Evolutionary conservation across 2,329 filamentous ascomycete genomes (phyloP).

Genomic region (Ploettnerulaceae sp.): DNA sequence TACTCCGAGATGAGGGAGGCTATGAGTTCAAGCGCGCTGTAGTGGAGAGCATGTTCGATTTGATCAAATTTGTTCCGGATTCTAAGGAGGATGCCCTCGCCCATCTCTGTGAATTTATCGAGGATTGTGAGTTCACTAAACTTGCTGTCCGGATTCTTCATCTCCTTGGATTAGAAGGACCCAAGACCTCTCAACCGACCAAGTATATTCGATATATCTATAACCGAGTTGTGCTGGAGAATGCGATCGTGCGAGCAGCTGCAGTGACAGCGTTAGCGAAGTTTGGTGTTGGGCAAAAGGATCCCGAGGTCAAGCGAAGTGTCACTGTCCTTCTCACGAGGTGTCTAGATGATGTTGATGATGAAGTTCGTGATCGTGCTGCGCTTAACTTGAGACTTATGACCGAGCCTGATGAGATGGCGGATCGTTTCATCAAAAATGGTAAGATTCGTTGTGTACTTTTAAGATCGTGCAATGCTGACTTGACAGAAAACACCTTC

Average conservation of each 20-base stretch:
- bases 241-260: constrained; percentile 89
- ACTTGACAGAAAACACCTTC: constrained; percentile 77
- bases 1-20: constrained; percentile 90
- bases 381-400: constrained; percentile 89
- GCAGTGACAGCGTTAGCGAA: constrained; percentile 95
- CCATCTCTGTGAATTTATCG: constrained; percentile 97
- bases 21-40: constrained; percentile 98
- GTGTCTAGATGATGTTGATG: constrained; percentile 94
- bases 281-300: constrained; percentile 94
- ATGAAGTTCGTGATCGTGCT: constrained; percentile 94
- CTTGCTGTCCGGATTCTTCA: constrained; percentile 92
- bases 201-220: constrained; percentile 99
- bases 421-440: constrained; percentile 86
- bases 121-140: constrained; percentile 99
- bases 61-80: constrained; percentile 98
- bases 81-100: constrained; percentile 76
- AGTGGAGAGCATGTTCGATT: constrained; percentile 97
- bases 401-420: constrained; percentile 76
- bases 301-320: constrained; percentile 93
- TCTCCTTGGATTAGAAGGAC: constrained; percentile 88
- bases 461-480: constrained; percentile 23
- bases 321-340: constrained; percentile 87
- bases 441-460: constrained; percentile 46
- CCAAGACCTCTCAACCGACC: constrained; percentile 90
- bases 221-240: constrained; percentile 95